Base-by-base conservation (phyloP, 495 filamentous ascomycete genomes). In the Xylaria flabelliformis region DNA sequence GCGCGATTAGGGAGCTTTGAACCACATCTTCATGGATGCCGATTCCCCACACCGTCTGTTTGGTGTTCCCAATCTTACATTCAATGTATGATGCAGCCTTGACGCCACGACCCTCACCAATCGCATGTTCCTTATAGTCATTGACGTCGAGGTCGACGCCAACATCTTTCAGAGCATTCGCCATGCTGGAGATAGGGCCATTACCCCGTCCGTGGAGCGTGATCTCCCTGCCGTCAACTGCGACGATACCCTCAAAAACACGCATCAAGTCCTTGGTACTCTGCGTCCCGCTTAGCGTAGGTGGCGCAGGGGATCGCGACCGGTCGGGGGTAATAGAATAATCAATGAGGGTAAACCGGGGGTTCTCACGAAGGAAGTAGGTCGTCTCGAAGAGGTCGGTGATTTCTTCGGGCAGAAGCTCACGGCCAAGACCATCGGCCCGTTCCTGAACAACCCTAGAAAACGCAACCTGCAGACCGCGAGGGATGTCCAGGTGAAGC, bases 21-120 rank as follows among this genome's bases (percentile, higher is more conserved):
- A 97, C 94, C 48, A 97, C 93, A 83, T 99, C 96, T 76, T 95
- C 91, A 80, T 98, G 93, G 73, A 99, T 93, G 64, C 96, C 96
- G 26, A 99, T 93, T 74, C 96, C 96, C 97, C 96, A 99, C 13
- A 97, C 93, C 74, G 88, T 91, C 69, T 92, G 84, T 48, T 85
- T 84, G 56, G 85, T 89, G 21, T 90, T 90, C n/a, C 89, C 82
- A 48, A 91, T 88, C 53, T 90, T 92, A 80, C 94, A 97, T 81
- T 98, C 93, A 71, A 99, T 97, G 75, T 94, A 99, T 13, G 94
- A 95, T 19, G 93, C 96, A 44, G 95, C 95, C 85, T 97, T 97
- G 74, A 93, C 92, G 96, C 64, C 94, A 90, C 67, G 87, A 86
- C 63, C 93, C 92, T 17, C 86, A 82, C 69, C 94, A 74, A 98